Percentiles rank a stretch among this genome's conserved stretches.
These are phyloP conservation scores for Meripilus lineatus DNA, from an alignment of 1,284 basidiomycete species.

Conservation along the genomic window DNA sequence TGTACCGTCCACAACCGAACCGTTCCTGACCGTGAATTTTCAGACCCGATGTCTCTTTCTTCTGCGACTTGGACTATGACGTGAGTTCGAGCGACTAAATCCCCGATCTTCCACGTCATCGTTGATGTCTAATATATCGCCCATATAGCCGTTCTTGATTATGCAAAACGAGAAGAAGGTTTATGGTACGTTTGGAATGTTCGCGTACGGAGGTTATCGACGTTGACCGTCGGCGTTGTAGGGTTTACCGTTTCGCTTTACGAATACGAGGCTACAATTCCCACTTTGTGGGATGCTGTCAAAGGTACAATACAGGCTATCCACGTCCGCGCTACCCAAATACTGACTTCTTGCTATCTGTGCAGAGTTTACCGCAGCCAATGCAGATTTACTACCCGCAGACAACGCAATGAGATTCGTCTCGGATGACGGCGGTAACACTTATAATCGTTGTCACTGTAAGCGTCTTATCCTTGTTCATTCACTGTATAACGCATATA, in stretches of 20 bases:
- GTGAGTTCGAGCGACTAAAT: conserved; percentile 12
- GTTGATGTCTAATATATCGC: neutral
- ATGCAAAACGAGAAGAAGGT: conserved; percentile 89
- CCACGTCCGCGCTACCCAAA: neutral
- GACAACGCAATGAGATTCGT: conserved; percentile 65
- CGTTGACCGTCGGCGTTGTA: conserved; percentile 9
- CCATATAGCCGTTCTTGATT: conserved; percentile 81
- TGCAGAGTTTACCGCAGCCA: conserved; percentile 52
- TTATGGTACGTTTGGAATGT: conserved; percentile 50
- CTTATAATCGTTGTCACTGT: conserved; percentile 71
- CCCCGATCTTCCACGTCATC: neutral
- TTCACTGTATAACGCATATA: neutral
- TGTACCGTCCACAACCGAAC: neutral
- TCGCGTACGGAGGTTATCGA: neutral
- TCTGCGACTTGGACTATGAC: conserved; percentile 29
- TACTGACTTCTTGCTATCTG: neutral
- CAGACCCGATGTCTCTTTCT: conserved; percentile 30
- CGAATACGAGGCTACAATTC: conserved; percentile 65
- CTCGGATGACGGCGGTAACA: conserved; percentile 55
- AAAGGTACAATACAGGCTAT: conserved; percentile 34
- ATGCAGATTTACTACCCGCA: conserved; percentile 52
- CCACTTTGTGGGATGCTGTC: conserved; percentile 59
- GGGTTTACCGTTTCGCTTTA: conserved; percentile 64
- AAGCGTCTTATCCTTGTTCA: conserved; percentile 19
- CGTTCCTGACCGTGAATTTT: neutral